Base-by-base conservation (phyloP, 345 rosid genomes). In the Cardamine occulta region DNA sequence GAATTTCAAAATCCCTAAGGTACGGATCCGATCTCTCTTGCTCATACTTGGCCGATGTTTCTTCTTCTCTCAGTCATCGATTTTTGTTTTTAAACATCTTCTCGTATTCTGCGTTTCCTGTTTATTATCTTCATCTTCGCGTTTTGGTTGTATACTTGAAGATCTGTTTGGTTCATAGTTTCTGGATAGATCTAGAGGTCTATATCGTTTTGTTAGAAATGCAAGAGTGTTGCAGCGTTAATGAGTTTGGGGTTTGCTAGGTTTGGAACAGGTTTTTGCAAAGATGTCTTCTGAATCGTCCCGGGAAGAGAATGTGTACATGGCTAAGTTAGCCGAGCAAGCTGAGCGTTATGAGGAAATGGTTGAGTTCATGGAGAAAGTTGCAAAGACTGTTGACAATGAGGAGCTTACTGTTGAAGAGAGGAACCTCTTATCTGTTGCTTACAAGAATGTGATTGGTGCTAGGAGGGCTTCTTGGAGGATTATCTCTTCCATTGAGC, bases 401-500 rank as follows among this genome's bases (percentile, higher is more conserved):
- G 98, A 88, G 89, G 98, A 91, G 85, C 83, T 93, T 28, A 87
- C 98, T 0, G 91, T 93, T 23, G 98, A 93, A 85, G 98, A 93
- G 80, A 88, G 97, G 78, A 93, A 93, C 74, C 91, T 93, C 55
- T 91, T 93, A 51, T 93, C 98, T 56, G 97, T 93, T 42, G 98
- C 98, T 8, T 93, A 91, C 86, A 93, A 93, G 85, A 93, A 93
- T 76, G 98, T 93, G 63, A 93, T 93, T 73, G 98, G 98, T 14
- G 96, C 98, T 7, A 85, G 98, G 82, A 91, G 98, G 80, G 97
- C 98, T 76, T 93, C 98, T 1, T 93, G 98, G 98, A 91, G 98
- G 82, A 93, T 93, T 47, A 91, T 93, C 54, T 93, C 98, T 45
- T 93, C 98, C 79, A 93, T 93, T 60, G 98, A 93, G 91, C 96